A percentile compares a stretch with the other conserved stretches of the same genome.
Conservation (phyloP, 1,139 yeast species). For the Lodderomyces beijingensis region DNA sequence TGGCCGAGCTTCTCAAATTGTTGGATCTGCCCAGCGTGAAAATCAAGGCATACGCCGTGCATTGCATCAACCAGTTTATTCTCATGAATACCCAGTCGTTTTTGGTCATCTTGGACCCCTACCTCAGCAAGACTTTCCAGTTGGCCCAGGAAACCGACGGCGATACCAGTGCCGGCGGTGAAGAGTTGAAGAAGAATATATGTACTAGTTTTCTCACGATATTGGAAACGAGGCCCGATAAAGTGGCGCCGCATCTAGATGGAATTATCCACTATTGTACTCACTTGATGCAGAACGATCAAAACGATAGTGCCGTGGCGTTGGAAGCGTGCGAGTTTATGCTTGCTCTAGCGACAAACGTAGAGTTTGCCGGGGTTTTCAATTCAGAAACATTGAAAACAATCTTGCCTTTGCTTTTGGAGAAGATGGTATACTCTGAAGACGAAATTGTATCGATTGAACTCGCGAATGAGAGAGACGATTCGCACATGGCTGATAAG, state of each 20-base stretch:
- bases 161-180: conserved; percentile 22
- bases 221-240: conserved; percentile 76
- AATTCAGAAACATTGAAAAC: conserved; percentile 49
- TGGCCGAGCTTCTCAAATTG: conserved; percentile 59
- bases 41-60: conserved; percentile 60
- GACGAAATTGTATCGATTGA: conserved; percentile 73
- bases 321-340: conserved; percentile 92
- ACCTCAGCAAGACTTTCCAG: conserved; percentile 57
- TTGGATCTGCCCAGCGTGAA: conserved; percentile 36
- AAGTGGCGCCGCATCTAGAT: conserved; percentile 69
- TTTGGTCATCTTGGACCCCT: conserved; percentile 60
- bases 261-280: conserved; percentile 84
- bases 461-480: conserved; percentile 65
- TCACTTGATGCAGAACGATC: conserved; percentile 63
- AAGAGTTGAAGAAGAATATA: conserved; percentile 65
- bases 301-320: conserved; percentile 63
- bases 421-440: conserved; percentile 85
- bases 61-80: conserved; percentile 75
- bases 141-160: conserved; percentile 49
- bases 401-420: conserved; percentile 70
- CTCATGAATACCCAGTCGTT: conserved; percentile 65
- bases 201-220: conserved; percentile 76
- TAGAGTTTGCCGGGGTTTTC: conserved; percentile 47
- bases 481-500: conserved; percentile 64
- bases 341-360: conserved; percentile 63